Base-by-base conservation (phyloP, 176 grass and related monocot genomes). In the Phoenix roebelenii region DNA sequence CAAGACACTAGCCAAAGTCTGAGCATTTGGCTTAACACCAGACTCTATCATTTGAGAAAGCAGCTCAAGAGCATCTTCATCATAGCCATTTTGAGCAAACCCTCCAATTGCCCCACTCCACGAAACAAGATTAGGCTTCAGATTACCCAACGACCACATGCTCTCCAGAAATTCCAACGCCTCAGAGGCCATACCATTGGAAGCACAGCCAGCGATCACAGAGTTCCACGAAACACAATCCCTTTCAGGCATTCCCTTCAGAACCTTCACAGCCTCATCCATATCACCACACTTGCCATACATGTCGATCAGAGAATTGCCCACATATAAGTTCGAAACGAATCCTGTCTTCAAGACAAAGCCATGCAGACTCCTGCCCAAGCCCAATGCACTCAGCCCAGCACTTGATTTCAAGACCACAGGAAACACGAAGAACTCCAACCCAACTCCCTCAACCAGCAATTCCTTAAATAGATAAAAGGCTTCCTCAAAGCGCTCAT, bases 221-320 rank as follows among this genome's bases (percentile, higher is more conserved):
- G 72, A 75, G 22, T 75, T 75, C 72, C 72, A 75, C 17, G 72
- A 66, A 58, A 75, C 62, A 66, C 72, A 15, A 22, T 75, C 72
- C 55, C 25, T 75, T 28, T 19, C 28, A 18, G 24, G 20, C 61
- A 75, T 75, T 26, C 61, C 62, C 44, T 75, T 9, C 29, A 75
- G 57, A 18, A 75, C 24, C 16, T 22, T 75, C 18, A 51, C 51
- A 15, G 72, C 72, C 44, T 67, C 72, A 24, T 50, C 62, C 19
- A 75, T 20, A 22, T 51, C 57, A 32, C 62, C 62, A 30, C 72
- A 75, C n/a, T 75, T 75, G n/a, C 72, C 72, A 51, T 75, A 75
- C 72, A 75, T 75, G 32, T 75, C 72, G 22, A 75, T 59, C 20
- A 75, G 49, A 16, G 62, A 29, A 58, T 75, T 75, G 4, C 72